Evolutionary conservation across 257 asterid genomes (phyloP), one percentile per base, ranked within the genome.

Genomic region (Paulownia fortunei): DNA sequence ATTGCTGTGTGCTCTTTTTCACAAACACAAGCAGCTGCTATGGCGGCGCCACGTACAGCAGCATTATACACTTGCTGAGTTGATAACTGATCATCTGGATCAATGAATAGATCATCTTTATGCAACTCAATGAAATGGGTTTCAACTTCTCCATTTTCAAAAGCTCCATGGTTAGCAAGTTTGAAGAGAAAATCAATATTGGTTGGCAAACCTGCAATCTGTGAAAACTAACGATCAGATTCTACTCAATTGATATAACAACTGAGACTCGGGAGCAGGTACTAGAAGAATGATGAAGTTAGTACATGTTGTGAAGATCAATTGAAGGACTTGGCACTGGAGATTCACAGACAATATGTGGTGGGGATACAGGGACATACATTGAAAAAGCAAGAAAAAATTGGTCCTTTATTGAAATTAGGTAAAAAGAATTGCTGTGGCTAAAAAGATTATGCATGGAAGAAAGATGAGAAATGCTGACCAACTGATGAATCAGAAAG

Each of bases 141-240:
- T 81, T 93, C 98, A 19, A 96, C 97, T 77, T 93, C 97, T 67
- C 99, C 97, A 66, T 83, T 84, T 69, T 78, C 85, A 77, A 96
- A 96, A 78, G 98, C 97, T 77, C 63, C 80, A 70, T 96, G 97
- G 74, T 84, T 85, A 41, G 92, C 95, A 78, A 96, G 97, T 81
- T 93, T 92, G 59, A 71, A 71, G 77, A 96, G 89, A 86, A 96
- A 93, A 88, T 90, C 97, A 42, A 96, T 90, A 85, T 96, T 96
- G 82, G 98, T 96, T 44, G 99, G 99, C 83, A 96, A 84, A 87
- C 99, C 99, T 69, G 97, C 99, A 83, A 96, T 98, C 99, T 96
- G 83, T 44, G 76, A 59, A 72, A 83, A 18, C 49, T 23, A 52
- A 37, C 51, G 61, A 69, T 78, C 62, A 82, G 78, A 87, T 59